Base-by-base conservation (phyloP, 768 basidiomycete species). In the Naematelia aurantialba region DNA sequence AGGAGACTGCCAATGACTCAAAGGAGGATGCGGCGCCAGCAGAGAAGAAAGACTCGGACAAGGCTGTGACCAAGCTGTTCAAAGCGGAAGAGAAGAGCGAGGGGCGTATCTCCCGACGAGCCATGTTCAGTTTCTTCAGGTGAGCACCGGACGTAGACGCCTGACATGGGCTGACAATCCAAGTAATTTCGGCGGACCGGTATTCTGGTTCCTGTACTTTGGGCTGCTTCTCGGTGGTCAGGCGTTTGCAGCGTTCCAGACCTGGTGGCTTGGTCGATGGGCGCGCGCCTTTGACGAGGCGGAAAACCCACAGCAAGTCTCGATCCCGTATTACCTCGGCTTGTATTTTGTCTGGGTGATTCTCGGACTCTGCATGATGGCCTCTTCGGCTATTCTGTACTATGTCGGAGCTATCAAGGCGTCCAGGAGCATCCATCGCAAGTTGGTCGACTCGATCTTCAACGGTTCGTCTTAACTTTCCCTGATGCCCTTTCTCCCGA, bases 61-160 rank as follows among this genome's bases (percentile, higher is more conserved):
- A 62, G 52, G 45, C 55, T 22, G 67, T 56, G 4, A 60, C 70
- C 19, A 77, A 76, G 60, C 65, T 77, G 1, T 60, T 77, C 13
- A 55, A 68, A 21, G 74, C 61, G 12, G 78, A 78, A 48, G 76
- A 78, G 59, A 78, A 77, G 65, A 61, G 62, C 13, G 74, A 74
- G 56, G 74, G 74, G 5, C 49, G 73, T n/a, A 74, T 77, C 55
- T 73, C 74, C 2, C 58, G 66, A 14, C 17, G 51, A 45, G 70
- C 75, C 3, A 61, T 75, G 59, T 52, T 75, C 22, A 56, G 59
- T 11, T 75, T 70, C 66, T 68, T 74, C 57, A 54, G 48, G 55
- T 62, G 11, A 53, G 60, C 60, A 78, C 31, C 25, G 30, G 5
- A n/a, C 22, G 19, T 25, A 13, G 24, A 69, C 70, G 12, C 17